A percentile compares a stretch with the other conserved stretches of the same genome.
Evolutionary conservation across 2,329 filamentous ascomycete species (phyloP).

Genomic region (Epichloe typhina): DNA sequence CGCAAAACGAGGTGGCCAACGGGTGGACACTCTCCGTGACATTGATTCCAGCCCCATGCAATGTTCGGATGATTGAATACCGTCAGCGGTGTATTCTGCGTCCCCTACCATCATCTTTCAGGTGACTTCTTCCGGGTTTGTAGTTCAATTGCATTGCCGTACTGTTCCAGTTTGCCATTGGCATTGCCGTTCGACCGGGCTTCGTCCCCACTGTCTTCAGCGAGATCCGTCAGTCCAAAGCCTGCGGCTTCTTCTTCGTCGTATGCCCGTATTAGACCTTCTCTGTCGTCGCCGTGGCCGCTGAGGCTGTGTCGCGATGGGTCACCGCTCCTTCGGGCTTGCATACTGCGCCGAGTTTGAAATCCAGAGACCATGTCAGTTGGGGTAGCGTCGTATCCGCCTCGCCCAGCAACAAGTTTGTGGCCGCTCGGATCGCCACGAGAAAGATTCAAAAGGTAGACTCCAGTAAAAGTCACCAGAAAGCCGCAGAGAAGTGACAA

Average conservation of each 20-base stretch:
- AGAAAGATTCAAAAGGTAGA: constrained; percentile 93
- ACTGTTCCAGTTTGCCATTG: constrained; percentile 30
- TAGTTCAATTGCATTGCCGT: constrained; percentile 34
- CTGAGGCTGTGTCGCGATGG: constrained; percentile 51
- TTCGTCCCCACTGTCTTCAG: constrained; percentile 63
- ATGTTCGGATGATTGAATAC: background rate
- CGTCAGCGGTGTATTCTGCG: constrained; percentile 8
- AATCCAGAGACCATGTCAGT: constrained; percentile 84
- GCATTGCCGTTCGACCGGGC: constrained; percentile 24
- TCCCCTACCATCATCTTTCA: constrained; percentile 17
- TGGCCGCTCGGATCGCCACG: constrained; percentile 77
- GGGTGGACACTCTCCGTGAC: background rate
- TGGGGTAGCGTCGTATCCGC: constrained; percentile 64
- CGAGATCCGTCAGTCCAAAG: constrained; percentile 67
- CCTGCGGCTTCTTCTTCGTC: constrained; percentile 66
- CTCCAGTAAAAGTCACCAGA: constrained; percentile 85
- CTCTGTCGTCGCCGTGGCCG: constrained; percentile 54
- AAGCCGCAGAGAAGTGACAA: constrained; percentile 88
- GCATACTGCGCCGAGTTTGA: constrained; percentile 88
- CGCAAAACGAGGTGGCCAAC: background rate
- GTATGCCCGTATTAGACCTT: constrained; percentile 77
- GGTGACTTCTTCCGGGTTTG: constrained; percentile 34
- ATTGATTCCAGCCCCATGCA: background rate
- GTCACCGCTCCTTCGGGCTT: constrained; percentile 62
- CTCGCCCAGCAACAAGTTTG: constrained; percentile 45